Percentiles rank a stretch among this genome's conserved stretches.
Conservation (phyloP, 164 flowering plant genomes). For the Amborella trichopoda region DNA sequence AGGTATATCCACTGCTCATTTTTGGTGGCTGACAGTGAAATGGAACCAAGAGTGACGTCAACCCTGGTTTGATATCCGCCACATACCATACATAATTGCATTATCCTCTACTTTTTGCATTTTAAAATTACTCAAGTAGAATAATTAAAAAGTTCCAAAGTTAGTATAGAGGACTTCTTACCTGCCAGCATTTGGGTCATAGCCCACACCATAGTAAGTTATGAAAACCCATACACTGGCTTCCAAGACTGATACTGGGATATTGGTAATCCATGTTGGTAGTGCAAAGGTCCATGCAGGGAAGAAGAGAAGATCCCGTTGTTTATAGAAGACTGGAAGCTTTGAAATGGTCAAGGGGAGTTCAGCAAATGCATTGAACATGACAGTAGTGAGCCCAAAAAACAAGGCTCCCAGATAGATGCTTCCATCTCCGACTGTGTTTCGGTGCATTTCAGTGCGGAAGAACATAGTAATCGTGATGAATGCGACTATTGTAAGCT, state of each 20-base stretch:
- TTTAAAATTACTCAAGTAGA: too few species aligned
- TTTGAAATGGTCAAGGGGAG: constrained; percentile 11
- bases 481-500: constrained; percentile 5
- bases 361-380: constrained; percentile 11
- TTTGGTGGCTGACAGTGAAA: too few species aligned
- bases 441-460: constrained; percentile 11
- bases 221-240: constrained; percentile 4
- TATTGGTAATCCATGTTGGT: constrained; percentile 11
- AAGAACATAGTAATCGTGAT: constrained; percentile 11
- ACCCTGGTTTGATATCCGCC: too few species aligned
- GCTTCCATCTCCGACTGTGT: constrained; percentile 4
- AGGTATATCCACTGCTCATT: too few species aligned
- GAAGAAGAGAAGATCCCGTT: constrained; percentile 12
- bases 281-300: constrained; percentile 12
- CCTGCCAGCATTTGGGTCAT: constrained; percentile 13
- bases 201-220: constrained; percentile 12
- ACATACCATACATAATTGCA: too few species aligned
- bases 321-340: constrained; percentile 14
- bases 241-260: constrained; percentile 9
- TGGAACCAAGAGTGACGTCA: too few species aligned
- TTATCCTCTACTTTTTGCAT: too few species aligned
- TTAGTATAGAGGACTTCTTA: too few species aligned
- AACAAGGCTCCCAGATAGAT: constrained; percentile 11
- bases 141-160: too few species aligned
- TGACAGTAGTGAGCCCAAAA: constrained; percentile 4